Conservation (phyloP, 306 rosid species). For the Clitoria ternatea region DNA sequence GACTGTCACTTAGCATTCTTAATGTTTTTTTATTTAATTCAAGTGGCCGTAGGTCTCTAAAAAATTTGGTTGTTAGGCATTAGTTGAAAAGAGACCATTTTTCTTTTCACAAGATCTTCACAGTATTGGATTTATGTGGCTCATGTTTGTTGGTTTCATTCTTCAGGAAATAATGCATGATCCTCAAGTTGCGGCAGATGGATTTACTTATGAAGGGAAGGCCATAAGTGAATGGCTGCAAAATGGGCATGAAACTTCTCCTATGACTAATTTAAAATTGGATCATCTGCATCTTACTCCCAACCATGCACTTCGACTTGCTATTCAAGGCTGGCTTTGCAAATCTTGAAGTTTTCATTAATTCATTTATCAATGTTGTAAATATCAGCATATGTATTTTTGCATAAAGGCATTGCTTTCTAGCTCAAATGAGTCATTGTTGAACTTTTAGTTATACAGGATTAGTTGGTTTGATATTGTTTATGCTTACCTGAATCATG, state of each 20-base stretch:
- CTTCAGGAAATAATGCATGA: constrained; percentile 82
- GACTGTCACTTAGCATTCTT: background rate
- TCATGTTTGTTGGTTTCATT: constrained; percentile 13
- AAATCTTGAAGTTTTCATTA: constrained; percentile 34
- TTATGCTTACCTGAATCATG: background rate
- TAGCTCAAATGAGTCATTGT: constrained; percentile 15
- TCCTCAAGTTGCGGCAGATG: constrained; percentile 81
- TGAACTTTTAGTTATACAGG: background rate
- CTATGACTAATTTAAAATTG: constrained; percentile 70
- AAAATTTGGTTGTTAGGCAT: background rate
- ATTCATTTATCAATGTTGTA: background rate
- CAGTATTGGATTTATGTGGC: background rate
- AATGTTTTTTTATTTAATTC: background rate
- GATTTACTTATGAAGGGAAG: constrained; percentile 79
- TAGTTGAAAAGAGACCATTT: background rate
- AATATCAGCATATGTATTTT: constrained; percentile 13
- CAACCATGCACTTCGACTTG: constrained; percentile 60
- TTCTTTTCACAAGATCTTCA: background rate
- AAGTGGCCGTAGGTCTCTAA: background rate
- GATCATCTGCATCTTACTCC: constrained; percentile 61
- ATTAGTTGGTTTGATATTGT: background rate
- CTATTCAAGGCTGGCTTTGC: constrained; percentile 88
- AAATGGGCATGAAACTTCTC: constrained; percentile 64
- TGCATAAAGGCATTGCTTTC: background rate
- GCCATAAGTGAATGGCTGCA: constrained; percentile 66